phyloP scores from a whole-genome alignment of 805 yeast genomes.

The Metschnikowia reukaufii region DNA sequence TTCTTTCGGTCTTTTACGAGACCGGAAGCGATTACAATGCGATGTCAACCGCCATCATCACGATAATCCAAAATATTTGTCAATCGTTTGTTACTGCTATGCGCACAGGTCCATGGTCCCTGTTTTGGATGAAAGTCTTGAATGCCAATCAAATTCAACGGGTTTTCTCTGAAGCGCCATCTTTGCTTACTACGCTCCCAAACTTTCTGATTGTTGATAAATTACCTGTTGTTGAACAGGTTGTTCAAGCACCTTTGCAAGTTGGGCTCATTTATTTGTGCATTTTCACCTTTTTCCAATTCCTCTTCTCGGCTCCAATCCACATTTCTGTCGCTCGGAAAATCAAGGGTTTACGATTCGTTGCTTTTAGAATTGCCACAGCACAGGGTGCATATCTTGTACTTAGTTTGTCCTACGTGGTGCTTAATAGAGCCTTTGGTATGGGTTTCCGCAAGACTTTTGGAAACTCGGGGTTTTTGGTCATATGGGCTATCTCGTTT shows the following conservation, averaged over 20 bases:
- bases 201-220: constrained; percentile 24
- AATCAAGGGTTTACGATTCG: constrained; percentile 27
- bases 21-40: constrained; percentile 37
- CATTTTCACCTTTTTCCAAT: constrained; percentile 36
- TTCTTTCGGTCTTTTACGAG: constrained; percentile 30
- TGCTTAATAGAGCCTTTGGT: constrained; percentile 31
- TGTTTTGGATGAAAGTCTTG: constrained; percentile 17
- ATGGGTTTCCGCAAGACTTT: constrained; percentile 23
- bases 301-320: constrained; percentile 27
- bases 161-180: constrained; percentile 23
- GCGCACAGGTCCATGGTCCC: constrained; percentile 22
- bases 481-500: constrained; percentile 32
- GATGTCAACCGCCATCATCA: constrained; percentile 23
- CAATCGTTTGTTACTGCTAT: constrained; percentile 19
- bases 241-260: constrained; percentile 33
- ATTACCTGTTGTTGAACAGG: constrained; percentile 25
- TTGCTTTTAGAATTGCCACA: constrained; percentile 25
- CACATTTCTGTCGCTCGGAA: constrained; percentile 29
- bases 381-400: constrained; percentile 31
- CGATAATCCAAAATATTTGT: constrained; percentile 20
- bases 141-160: constrained; percentile 6
- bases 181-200: constrained; percentile 26
- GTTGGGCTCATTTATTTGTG: constrained; percentile 35
- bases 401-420: constrained; percentile 29
- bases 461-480: constrained; percentile 35